Percentiles rank a stretch among this genome's conserved stretches.
phyloP scores from a whole-genome alignment of 345 rosid genomes.

The Hypericum androsaemum region DNA sequence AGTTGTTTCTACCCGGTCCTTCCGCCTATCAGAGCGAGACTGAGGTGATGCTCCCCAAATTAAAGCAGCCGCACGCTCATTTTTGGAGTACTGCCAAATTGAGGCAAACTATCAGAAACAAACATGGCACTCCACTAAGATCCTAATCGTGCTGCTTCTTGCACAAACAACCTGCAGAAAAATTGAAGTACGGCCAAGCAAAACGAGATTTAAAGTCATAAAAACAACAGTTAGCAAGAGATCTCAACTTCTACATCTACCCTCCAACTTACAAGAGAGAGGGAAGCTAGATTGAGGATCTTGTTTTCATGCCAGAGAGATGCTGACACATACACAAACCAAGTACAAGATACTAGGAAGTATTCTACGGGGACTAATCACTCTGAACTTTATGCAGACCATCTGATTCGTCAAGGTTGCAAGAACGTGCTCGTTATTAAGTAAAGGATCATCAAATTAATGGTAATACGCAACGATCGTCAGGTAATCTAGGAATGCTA shows the following conservation, averaged over 20 bases:
- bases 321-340: conserved; percentile 22
- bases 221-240: too few species aligned
- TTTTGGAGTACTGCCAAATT: conserved; percentile 49
- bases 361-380: too few species aligned
- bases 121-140: conserved; percentile 1
- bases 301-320: conserved; percentile 6
- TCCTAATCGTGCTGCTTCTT: too few species aligned
- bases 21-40: conserved; percentile 85
- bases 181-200: conserved; percentile 12
- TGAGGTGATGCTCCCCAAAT: conserved; percentile 99
- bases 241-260: too few species aligned
- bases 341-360: too few species aligned
- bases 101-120: conserved; percentile 12
- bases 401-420: too few species aligned
- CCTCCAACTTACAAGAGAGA: conserved; percentile 1
- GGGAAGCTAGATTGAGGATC: conserved; percentile 19
- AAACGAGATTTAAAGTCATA: too few species aligned
- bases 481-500: too few species aligned
- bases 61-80: conserved; percentile 66
- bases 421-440: too few species aligned
- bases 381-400: too few species aligned
- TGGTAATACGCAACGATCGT: too few species aligned
- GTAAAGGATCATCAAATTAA: too few species aligned
- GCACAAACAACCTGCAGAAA: neutral
- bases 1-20: conserved; percentile 93